Evolutionary conservation across 257 asterid genomes (phyloP), one percentile per base, ranked within the genome.

Genomic region (Lithospermum erythrorhizon): DNA sequence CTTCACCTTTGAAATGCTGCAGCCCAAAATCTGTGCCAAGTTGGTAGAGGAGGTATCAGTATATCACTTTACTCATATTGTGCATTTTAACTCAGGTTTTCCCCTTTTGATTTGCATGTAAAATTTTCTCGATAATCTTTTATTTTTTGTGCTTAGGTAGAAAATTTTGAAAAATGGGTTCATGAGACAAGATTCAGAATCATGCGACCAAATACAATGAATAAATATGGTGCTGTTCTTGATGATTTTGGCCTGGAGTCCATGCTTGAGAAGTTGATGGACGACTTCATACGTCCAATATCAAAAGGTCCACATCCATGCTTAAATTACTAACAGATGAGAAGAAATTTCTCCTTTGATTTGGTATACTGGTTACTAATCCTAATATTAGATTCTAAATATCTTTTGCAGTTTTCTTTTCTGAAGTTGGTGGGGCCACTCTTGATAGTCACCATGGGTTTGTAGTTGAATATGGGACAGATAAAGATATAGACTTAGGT

Each of bases 211-310:
- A 91, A 84, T 69, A 91, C 94, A 9, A 86, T 91, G 95, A 91
- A 88, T 72, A 88, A 82, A 64, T 88, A 74, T 70, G 98, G 98
- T 67, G 96, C 82, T 53, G 98, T 91, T 67, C 96, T 91, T 66
- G 98, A 91, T 75, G 98, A 91, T 79, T 91, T 91, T 84, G 98
- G 98, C 64, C 73, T 91, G 84, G 90, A 81, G 75, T 71, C 85
- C 63, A 88, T 88, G 95, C 95, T 91, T 72, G 81, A 84, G 65
- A 86, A 84, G 82, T 76, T 91, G 74, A 72, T 88, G 94, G 90
- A 84, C 35, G 95, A 91, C 58, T 91, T 76, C 64, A 80, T 91
- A 62, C 88, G 95, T 48, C 96, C 96, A n/a, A 79, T 88, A 51
- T 80, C 98, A 25, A 82, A 71, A 81, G 81, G 98, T 88, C 63